Evolutionary conservation across 2,329 filamentous ascomycete species (phyloP).

Genomic region (Stemphylium beticola): DNA sequence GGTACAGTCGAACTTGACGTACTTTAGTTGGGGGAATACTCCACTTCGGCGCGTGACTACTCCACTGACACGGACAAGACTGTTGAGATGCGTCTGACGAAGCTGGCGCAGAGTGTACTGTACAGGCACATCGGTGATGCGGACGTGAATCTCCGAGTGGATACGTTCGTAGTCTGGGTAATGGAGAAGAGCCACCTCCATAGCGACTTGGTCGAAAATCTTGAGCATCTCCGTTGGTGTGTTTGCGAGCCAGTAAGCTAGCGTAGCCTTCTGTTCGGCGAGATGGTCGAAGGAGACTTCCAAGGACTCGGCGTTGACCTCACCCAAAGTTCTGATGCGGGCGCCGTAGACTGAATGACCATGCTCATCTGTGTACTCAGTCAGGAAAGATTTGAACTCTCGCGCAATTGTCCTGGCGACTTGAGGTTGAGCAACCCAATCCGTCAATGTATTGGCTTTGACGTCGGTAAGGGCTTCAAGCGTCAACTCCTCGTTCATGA

Average conservation of each 20-base stretch:
- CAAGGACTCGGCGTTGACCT: constrained; percentile 93
- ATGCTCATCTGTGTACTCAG: constrained; percentile 89
- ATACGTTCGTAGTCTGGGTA: constrained; percentile 98
- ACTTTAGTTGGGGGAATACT: constrained; percentile 97
- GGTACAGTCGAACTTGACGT: constrained; percentile 95
- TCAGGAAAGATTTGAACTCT: constrained; percentile 97
- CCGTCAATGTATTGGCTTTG: constrained; percentile 89
- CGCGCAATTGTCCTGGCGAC: constrained; percentile 93
- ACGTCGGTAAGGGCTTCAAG: constrained; percentile 90
- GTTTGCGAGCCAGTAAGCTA: constrained; percentile 96
- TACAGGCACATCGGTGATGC: constrained; percentile 92
- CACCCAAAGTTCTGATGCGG: constrained; percentile 92
- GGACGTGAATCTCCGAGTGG: constrained; percentile 96
- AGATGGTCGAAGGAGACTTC: constrained; percentile 97
- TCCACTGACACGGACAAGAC: constrained; percentile 89
- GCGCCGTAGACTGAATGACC: constrained; percentile 94
- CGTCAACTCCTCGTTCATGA: constrained; percentile 94
- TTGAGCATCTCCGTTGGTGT: constrained; percentile 94
- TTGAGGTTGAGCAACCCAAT: constrained; percentile 90
- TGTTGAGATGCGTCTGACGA: constrained; percentile 94
- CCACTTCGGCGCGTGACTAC: constrained; percentile 93
- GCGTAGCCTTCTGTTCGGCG: constrained; percentile 85
- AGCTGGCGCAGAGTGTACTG: constrained; percentile 95
- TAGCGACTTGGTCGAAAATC: constrained; percentile 94
- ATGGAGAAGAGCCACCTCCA: constrained; percentile 94